Conservation (phyloP, 2,329 filamentous ascomycete genomes). For the Colletotrichum caudatum region DNA sequence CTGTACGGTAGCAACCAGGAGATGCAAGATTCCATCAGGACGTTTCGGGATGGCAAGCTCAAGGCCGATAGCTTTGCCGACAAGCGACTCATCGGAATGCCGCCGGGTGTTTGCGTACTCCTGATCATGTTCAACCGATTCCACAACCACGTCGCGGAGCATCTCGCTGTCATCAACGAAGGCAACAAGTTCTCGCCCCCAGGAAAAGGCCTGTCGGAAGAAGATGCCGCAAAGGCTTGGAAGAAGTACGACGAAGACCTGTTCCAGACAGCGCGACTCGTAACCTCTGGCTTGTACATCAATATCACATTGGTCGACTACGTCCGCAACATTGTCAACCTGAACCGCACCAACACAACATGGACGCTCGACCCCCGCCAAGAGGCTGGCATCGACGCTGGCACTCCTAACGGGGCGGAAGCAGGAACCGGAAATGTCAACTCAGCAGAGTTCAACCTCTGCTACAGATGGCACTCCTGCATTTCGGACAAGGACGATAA, state of each 20-base stretch:
- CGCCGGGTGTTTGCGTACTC: constrained; percentile 77
- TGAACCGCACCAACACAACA: constrained; percentile 76
- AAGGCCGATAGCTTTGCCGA: constrained; percentile 81
- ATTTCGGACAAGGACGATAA: constrained; percentile 81
- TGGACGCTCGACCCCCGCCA: constrained; percentile 79
- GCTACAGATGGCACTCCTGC: constrained; percentile 88
- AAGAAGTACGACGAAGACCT: constrained; percentile 81
- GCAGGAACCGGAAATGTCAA: constrained; percentile 84
- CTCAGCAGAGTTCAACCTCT: constrained; percentile 89
- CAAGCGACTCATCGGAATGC: constrained; percentile 76
- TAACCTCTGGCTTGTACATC: constrained; percentile 81
- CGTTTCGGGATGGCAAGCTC: constrained; percentile 76
- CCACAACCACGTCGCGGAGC: constrained; percentile 86
- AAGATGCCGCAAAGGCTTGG: constrained; percentile 66
- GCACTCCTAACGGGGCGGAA: constrained; percentile 69
- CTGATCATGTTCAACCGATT: constrained; percentile 85
- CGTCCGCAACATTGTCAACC: constrained; percentile 80
- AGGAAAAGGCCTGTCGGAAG: constrained; percentile 58
- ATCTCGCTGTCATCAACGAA: constrained; percentile 89
- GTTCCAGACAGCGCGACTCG: constrained; percentile 82
- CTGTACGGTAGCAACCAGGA: constrained; percentile 77
- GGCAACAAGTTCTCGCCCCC: constrained; percentile 81
- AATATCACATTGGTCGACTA: constrained; percentile 85
- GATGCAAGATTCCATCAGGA: constrained; percentile 75
- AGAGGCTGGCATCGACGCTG: constrained; percentile 69